A percentile compares a stretch with the other conserved stretches of the same genome.
phyloP scores from a whole-genome alignment of 2,329 filamentous ascomycete genomes.

The Pyrenophora teres region DNA sequence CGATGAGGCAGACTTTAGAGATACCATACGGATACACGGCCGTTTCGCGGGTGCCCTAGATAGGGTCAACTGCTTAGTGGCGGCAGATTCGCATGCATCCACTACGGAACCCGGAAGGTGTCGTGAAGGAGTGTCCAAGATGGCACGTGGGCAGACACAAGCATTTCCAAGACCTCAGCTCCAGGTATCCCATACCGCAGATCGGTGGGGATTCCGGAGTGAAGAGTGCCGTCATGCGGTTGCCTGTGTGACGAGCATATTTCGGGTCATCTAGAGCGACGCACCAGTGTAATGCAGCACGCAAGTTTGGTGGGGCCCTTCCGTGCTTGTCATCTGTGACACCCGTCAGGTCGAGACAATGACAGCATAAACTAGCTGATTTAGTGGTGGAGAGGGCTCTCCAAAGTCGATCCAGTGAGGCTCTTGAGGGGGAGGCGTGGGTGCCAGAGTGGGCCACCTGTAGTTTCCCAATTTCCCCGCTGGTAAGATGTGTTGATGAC shows the following conservation, averaged over 20 bases:
- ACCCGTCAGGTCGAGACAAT: conserved; percentile 16
- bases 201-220: not conserved
- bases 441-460: conserved; percentile 10
- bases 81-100: not conserved
- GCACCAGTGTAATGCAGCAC: conserved; percentile 10
- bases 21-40: not conserved
- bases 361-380: conserved; percentile 7
- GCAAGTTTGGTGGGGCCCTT: conserved; percentile 9
- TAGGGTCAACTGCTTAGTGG: too few species aligned
- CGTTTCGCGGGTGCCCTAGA: not conserved
- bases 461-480: conserved; percentile 18
- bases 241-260: conserved; percentile 7
- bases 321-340: conserved; percentile 25
- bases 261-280: conserved; percentile 5
- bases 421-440: conserved; percentile 6
- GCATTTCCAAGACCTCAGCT: not conserved
- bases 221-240: conserved; percentile 2
- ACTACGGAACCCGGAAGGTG: conserved; percentile 3
- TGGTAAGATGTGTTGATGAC: conserved; percentile 10
- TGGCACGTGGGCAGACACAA: not conserved
- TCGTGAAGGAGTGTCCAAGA: not conserved
- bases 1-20: not conserved
- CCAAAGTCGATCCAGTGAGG: conserved; percentile 2
- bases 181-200: not conserved
- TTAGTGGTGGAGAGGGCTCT: conserved; percentile 1